Evolutionary conservation across 805 yeast species (phyloP).

Genomic region (Saccharomycopsis sp.): DNA sequence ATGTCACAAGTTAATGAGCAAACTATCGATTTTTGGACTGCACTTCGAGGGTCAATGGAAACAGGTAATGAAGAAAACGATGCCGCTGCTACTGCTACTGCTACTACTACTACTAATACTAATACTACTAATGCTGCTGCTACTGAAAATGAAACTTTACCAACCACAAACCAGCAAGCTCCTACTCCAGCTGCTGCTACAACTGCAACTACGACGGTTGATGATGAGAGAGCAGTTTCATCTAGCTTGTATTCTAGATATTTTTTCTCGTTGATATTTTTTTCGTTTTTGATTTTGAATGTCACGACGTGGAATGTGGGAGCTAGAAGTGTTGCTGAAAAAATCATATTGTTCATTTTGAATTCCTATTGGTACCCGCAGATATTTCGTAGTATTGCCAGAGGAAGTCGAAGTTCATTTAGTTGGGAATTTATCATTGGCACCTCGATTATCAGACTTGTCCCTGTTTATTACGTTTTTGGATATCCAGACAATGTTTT

Average conservation of each 20-base stretch:
- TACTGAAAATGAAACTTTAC: background rate
- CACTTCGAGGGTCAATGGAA: slow-evolving; percentile 58
- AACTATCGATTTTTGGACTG: slow-evolving; percentile 57
- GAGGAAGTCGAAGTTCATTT: slow-evolving; percentile 62
- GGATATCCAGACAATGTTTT: slow-evolving; percentile 47
- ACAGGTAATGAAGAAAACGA: slow-evolving; percentile 28
- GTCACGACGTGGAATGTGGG: slow-evolving; percentile 57
- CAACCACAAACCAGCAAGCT: slow-evolving; percentile 1
- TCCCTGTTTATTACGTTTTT: slow-evolving; percentile 62
- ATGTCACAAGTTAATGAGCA: slow-evolving; percentile 69
- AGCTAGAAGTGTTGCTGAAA: slow-evolving; percentile 52
- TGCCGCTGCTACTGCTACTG: slow-evolving; percentile 10
- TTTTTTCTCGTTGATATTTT: slow-evolving; percentile 45
- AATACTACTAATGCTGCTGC: background rate
- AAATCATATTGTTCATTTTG: slow-evolving; percentile 39
- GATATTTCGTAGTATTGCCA: slow-evolving; percentile 64
- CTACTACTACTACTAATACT: slow-evolving; percentile 18
- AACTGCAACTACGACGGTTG: slow-evolving; percentile 26
- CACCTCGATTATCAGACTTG: slow-evolving; percentile 50
- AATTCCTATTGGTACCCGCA: slow-evolving; percentile 89
- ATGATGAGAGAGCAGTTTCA: slow-evolving; percentile 49
- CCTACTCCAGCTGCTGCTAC: slow-evolving; percentile 17
- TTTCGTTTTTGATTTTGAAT: slow-evolving; percentile 50
- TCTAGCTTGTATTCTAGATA: slow-evolving; percentile 54
- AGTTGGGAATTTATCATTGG: slow-evolving; percentile 73